Conservation (phyloP, 352 stramenopile genomes). For the Phytophthora litchii region DNA sequence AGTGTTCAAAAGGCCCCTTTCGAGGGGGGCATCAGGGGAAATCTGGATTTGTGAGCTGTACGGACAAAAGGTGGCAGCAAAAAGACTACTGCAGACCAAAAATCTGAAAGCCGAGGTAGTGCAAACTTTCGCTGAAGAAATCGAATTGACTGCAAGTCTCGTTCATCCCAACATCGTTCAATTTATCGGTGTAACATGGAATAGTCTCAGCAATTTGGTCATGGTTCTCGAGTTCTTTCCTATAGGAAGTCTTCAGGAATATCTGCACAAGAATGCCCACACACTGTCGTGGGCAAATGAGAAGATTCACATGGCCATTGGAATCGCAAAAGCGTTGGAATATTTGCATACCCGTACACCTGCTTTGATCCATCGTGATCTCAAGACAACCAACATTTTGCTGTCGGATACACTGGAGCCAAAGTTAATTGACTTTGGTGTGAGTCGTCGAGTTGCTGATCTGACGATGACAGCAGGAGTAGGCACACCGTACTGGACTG, state of each 20-base stretch:
- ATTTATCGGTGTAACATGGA: conserved; percentile 59
- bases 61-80: conserved; percentile 1
- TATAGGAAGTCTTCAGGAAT: conserved; percentile 19
- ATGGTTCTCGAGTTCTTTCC: conserved; percentile 38
- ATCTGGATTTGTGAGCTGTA: neutral
- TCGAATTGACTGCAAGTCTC: conserved; percentile 41
- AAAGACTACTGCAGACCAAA: neutral
- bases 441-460: conserved; percentile 38
- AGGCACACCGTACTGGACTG: conserved; percentile 83
- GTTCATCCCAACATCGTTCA: conserved; percentile 49
- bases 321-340: conserved; percentile 18
- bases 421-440: conserved; percentile 83
- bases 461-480: conserved; percentile 59
- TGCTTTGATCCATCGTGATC: neutral
- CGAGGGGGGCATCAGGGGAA: conserved; percentile 3
- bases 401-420: conserved; percentile 65
- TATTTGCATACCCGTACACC: neutral
- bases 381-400: conserved; percentile 3
- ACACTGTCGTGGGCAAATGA: conserved; percentile 2
- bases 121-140: conserved; percentile 39
- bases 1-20: neutral
- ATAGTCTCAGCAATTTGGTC: conserved; percentile 30
- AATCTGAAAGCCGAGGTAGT: conserved; percentile 19
- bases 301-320: conserved; percentile 31
- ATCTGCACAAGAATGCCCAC: conserved; percentile 12